These are phyloP conservation scores for Pinus taeda DNA, from an alignment of 75 land plant species.

Conservation along the genomic window DNA sequence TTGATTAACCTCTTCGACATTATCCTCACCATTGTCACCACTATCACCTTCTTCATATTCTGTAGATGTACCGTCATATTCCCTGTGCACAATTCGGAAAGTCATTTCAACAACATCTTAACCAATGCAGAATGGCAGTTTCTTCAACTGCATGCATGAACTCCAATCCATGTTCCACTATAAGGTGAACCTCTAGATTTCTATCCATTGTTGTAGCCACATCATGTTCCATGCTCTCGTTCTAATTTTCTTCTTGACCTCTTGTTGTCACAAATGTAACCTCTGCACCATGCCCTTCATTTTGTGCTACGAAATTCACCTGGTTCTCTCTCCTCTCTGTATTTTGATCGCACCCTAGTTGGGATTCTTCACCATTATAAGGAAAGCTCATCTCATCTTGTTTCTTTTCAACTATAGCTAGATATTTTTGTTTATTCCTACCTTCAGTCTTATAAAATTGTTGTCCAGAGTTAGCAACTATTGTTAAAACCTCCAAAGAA, in stretches of 20 bases:
- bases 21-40: conserved; percentile 21
- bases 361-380: background rate
- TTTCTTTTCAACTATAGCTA: background rate
- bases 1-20: conserved; percentile 30
- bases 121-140: conserved; percentile 23
- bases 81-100: conserved; percentile 21
- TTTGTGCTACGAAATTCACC: background rate
- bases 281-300: background rate
- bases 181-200: background rate
- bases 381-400: background rate
- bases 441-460: background rate
- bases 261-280: background rate
- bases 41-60: conserved; percentile 31
- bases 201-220: background rate
- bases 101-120: conserved; percentile 24
- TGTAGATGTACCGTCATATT: conserved; percentile 17
- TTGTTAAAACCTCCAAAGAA: no score
- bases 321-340: background rate
- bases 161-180: background rate
- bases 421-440: background rate
- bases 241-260: background rate
- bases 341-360: background rate
- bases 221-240: background rate
- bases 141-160: background rate
- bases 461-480: background rate